phyloP scores from a whole-genome alignment of 73 alveolate genomes.

The Paramecium pentaurelia region DNA sequence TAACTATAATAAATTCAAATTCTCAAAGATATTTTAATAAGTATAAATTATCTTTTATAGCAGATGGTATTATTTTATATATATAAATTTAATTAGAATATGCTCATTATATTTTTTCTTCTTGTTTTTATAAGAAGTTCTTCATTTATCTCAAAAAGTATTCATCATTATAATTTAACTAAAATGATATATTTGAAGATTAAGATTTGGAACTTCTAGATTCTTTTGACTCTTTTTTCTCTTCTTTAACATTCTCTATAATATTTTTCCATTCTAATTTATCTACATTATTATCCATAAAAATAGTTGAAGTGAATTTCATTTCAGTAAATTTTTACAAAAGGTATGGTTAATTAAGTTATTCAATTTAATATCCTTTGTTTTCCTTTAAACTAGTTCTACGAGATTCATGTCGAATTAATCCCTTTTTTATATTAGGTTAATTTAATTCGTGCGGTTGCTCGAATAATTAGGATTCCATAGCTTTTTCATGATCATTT shows the following conservation, averaged over 20 bases:
- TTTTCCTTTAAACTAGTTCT: not conserved
- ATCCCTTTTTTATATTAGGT: not conserved
- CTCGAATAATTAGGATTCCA: not conserved
- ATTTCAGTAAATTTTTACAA: not conserved
- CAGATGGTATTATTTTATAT: too few species aligned
- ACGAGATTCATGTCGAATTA: not conserved
- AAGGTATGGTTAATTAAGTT: not conserved
- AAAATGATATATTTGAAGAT: not conserved
- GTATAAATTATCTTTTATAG: not conserved
- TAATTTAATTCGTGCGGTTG: not conserved
- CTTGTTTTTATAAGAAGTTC: not conserved
- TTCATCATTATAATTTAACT: not conserved
- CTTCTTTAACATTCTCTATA: not conserved
- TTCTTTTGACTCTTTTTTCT: not conserved
- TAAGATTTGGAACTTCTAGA: not conserved
- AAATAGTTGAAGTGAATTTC: not conserved
- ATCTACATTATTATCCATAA: not conserved
- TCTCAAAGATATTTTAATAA: too few species aligned
- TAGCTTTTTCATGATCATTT: not conserved
- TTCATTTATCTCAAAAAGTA: not conserved
- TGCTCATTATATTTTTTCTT: not conserved
- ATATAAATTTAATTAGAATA: not conserved
- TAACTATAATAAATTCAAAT: too few species aligned
- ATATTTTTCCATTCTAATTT: not conserved
- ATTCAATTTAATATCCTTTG: not conserved